phyloP scores from a whole-genome alignment of 2,329 filamentous ascomycete genomes.

The Trichoderma gracile region DNA sequence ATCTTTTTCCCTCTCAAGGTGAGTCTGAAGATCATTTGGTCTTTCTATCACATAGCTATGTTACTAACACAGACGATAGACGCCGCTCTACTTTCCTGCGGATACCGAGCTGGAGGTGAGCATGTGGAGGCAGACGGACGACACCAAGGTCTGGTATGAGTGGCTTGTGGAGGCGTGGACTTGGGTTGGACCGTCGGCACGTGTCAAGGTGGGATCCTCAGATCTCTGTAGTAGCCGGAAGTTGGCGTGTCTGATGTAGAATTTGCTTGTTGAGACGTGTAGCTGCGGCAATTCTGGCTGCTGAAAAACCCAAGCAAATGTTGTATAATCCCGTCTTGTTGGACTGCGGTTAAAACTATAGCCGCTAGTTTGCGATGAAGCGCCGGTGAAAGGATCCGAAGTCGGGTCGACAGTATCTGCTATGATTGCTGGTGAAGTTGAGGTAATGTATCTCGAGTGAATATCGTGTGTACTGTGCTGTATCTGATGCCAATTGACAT shows the following conservation, averaged over 20 bases:
- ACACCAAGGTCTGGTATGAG: constrained; percentile 97
- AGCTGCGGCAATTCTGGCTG: constrained; percentile 13
- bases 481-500: not conserved
- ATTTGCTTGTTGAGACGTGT: not conserved
- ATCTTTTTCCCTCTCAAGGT: constrained; percentile 97
- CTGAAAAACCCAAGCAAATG: not conserved
- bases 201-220: constrained; percentile 66
- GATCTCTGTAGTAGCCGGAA: constrained; percentile 69
- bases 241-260: constrained; percentile 69
- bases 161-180: constrained; percentile 89
- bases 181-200: constrained; percentile 58
- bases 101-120: constrained; percentile 83
- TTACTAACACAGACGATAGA: constrained; percentile 50
- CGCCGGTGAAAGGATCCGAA: not conserved
- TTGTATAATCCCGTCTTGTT: too few species aligned
- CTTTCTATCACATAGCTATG: not conserved
- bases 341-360: constrained; percentile 17
- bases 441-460: not conserved
- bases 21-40: constrained; percentile 35
- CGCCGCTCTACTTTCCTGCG: constrained; percentile 81
- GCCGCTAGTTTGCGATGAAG: constrained; percentile 2
- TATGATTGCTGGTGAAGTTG: too few species aligned
- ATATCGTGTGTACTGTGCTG: not conserved
- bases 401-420: not conserved
- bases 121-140: constrained; percentile 96